Base-by-base conservation (phyloP, 169 alveolate genomes). In the Plasmodium coatneyi region DNA sequence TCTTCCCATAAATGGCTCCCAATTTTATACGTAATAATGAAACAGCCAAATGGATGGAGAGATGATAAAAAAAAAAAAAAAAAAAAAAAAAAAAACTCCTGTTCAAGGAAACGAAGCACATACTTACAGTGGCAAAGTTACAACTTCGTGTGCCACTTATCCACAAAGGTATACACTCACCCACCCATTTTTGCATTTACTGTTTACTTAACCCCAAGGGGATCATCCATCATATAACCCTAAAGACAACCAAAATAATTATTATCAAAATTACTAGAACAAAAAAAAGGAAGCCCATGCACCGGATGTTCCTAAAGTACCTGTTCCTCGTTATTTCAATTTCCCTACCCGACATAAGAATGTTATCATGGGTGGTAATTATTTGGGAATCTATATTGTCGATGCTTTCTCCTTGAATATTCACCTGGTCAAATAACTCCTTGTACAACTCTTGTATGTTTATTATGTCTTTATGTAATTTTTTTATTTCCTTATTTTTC, bases 301-400 rank as follows among this genome's bases (percentile, higher is more conserved):
- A 89, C 76, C 82, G 66, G 19, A 89, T 49, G 52, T n/a, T 89
- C 25, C 90, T 78, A 89, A 80, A 89, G 71, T 89, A 89, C 52
- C 94, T 89, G 81, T 52, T 89, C 34, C 94, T 78, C 25, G 94
- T 80, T 56, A 89, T 79, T 89, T 89, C 90, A 41, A 89, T 79
- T 78, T 89, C 94, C 0, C 90, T 82, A 60, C 94, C 94, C 3
- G 94, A 43, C 83, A 78, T 28, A 34, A 79, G 19, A 39, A 89
- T 89, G 71, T 79, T 78, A 89, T 89, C 94, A 79, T 89, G 94
- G 19, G 94, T 89, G 1, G n/a, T 89, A 25, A 78, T 43, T 30
- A 89, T 89, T 78, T 89, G 94, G 12, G 94, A 89, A 71, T 89
- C 94, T 28, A 89, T 89, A 34, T 79, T 89, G 34, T 89, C 94